phyloP scores from a whole-genome alignment of 2,329 filamentous ascomycete genomes.

The Madurella mycetomatis region DNA sequence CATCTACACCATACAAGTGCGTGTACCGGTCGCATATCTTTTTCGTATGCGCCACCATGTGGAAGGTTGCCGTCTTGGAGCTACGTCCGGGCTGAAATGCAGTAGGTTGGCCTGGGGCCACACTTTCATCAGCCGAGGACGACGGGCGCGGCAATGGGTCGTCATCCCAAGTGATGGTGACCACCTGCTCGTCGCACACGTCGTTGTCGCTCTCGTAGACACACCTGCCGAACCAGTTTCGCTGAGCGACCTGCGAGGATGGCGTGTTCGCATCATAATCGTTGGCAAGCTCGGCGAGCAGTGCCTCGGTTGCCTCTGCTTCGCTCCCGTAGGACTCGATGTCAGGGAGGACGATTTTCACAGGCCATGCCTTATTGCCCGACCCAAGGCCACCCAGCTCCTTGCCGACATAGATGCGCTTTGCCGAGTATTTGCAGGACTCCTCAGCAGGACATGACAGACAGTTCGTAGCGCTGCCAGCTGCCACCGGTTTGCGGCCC shows the following conservation, averaged over 20 bases:
- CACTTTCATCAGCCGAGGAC: constrained; percentile 21
- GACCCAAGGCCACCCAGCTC: constrained; percentile 55
- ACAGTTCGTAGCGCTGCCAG: constrained; percentile 80
- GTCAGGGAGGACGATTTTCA: constrained; percentile 85
- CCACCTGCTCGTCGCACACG: constrained; percentile 87
- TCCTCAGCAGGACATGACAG: constrained; percentile 70
- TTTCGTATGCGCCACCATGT: constrained; percentile 90
- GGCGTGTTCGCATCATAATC: constrained; percentile 51
- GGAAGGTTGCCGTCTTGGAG: constrained; percentile 82
- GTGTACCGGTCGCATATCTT: constrained; percentile 83
- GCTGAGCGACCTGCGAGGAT: constrained; percentile 42
- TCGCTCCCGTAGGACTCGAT: constrained; percentile 66
- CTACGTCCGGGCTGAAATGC: constrained; percentile 42
- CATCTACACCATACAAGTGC: constrained; percentile 77
- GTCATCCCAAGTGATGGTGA: constrained; percentile 84
- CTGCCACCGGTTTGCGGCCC: constrained; percentile 68
- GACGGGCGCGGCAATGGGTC: constrained; percentile 40
- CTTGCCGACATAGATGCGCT: constrained; percentile 72
- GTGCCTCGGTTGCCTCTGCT: constrained; percentile 44
- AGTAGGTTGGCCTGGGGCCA: not conserved
- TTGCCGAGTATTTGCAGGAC: constrained; percentile 79
- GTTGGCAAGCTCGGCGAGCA: constrained; percentile 38
- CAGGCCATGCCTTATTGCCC: constrained; percentile 72
- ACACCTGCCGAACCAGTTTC: constrained; percentile 87
- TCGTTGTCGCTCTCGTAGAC: constrained; percentile 92